Evolutionary conservation across 345 rosid species (phyloP).

Genomic region (Capsella bursapastoris): DNA sequence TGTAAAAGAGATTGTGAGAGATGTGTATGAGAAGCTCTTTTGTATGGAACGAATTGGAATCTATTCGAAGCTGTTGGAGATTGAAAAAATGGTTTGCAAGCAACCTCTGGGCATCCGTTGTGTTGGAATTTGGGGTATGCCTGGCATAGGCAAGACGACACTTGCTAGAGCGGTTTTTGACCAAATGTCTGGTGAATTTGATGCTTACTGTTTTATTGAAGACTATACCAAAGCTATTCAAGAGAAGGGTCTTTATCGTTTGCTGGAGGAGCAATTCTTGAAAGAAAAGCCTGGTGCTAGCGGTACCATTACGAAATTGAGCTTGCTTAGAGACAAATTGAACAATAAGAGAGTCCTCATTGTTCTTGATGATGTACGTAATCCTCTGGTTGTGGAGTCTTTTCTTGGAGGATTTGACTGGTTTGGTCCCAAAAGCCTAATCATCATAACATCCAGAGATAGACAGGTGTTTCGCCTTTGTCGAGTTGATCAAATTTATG

Average conservation of each 20-base stretch:
- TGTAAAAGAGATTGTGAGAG: slow-evolving; percentile 8
- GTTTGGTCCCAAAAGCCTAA: neutral
- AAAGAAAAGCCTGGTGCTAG: neutral
- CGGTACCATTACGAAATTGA: neutral
- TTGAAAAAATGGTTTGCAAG: neutral
- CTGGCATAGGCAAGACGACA: slow-evolving; percentile 30
- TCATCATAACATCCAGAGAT: slow-evolving; percentile 14
- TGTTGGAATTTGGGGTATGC: slow-evolving; percentile 30
- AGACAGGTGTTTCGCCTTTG: neutral
- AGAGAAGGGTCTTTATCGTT: neutral
- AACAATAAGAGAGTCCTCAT: neutral
- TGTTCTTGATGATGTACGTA: slow-evolving; percentile 11
- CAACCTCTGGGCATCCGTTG: neutral
- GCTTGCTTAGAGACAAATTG: neutral
- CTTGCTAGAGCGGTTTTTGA: slow-evolving; percentile 23
- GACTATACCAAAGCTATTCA: neutral
- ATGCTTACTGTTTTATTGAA: slow-evolving; percentile 8
- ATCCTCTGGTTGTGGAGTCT: neutral
- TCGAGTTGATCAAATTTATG: neutral
- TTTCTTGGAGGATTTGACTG: slow-evolving; percentile 4
- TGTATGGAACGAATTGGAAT: neutral
- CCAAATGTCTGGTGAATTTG: neutral
- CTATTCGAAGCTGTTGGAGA: slow-evolving; percentile 7
- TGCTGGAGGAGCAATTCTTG: neutral
- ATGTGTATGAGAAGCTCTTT: slow-evolving; percentile 7